These are phyloP conservation scores for Eucommia ulmoides DNA, from an alignment of 257 asterid species.

Conservation along the genomic window DNA sequence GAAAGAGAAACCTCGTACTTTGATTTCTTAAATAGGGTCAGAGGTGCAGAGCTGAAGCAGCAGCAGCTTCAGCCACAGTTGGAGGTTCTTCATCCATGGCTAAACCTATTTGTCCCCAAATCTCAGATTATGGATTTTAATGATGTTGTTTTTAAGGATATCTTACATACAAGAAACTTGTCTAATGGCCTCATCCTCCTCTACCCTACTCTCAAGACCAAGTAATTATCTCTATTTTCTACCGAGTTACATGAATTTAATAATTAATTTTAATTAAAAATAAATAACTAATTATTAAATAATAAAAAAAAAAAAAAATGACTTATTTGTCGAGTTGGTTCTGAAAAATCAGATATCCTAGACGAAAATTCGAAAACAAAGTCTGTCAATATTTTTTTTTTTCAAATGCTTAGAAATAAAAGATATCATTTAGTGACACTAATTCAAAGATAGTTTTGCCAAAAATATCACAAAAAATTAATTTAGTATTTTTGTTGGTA, in stretches of 20 bases:
- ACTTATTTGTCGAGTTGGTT: not conserved
- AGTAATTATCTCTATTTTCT: not conserved
- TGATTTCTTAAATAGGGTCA: constrained; percentile 21
- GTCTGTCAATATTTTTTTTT: no score
- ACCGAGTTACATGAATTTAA: not conserved
- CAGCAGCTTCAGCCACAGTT: constrained; percentile 2
- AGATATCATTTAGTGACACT: no score
- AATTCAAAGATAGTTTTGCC: no score
- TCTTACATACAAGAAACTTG: not conserved
- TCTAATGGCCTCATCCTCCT: not conserved
- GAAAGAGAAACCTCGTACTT: constrained; percentile 11
- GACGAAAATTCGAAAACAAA: no score
- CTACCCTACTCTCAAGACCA: not conserved
- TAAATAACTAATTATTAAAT: no score
- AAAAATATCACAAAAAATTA: no score
- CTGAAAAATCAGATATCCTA: no score
- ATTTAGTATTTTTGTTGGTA: no score
- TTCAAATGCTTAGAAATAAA: no score
- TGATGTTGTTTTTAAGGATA: constrained; percentile 4
- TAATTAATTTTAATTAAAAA: no score
- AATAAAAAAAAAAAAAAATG: not conserved
- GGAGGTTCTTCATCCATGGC: constrained; percentile 13
- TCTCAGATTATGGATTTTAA: constrained; percentile 7
- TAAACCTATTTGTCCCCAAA: constrained; percentile 11
- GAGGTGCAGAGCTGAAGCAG: constrained; percentile 8